A percentile compares a stretch with the other conserved stretches of the same genome.
Conservation (phyloP, 768 basidiomycete species). For the Mycena olivaceomarginata region DNA sequence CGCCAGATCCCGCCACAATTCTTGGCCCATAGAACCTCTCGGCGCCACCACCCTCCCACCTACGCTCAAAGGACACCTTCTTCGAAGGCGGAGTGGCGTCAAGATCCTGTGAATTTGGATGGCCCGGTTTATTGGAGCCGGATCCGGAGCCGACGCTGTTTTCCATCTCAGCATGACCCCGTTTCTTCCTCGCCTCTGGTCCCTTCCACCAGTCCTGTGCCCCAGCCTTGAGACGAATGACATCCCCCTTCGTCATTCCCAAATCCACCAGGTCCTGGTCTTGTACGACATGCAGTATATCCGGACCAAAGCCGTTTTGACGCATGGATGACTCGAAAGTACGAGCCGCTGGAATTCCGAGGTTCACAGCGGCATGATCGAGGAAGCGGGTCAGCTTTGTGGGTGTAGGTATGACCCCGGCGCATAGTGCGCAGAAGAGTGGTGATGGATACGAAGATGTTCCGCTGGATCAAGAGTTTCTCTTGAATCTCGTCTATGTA, state of each 20-base stretch:
- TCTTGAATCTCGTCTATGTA: no score
- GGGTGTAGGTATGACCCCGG: no score
- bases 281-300: no score
- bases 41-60: constrained; percentile 3
- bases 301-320: no score
- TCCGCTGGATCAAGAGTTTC: no score
- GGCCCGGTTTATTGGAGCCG: neutral
- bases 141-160: neutral
- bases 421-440: no score
- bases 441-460: no score
- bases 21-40: constrained; percentile 19
- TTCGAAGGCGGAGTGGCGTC: constrained; percentile 5
- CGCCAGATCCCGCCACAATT: neutral
- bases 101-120: neutral
- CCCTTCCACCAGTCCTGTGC: constrained; percentile 36
- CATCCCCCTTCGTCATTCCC: neutral
- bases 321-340: no score
- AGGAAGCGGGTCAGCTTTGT: no score
- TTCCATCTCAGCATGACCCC: constrained; percentile 3
- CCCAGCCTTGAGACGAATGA: constrained; percentile 35
- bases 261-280: no score
- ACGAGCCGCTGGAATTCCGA: no score
- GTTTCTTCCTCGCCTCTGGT: constrained; percentile 35
- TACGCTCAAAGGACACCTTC: constrained; percentile 13
- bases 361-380: no score